Evolutionary conservation across 257 asterid genomes (phyloP).

Genomic region (Solanum lignicaule): DNA sequence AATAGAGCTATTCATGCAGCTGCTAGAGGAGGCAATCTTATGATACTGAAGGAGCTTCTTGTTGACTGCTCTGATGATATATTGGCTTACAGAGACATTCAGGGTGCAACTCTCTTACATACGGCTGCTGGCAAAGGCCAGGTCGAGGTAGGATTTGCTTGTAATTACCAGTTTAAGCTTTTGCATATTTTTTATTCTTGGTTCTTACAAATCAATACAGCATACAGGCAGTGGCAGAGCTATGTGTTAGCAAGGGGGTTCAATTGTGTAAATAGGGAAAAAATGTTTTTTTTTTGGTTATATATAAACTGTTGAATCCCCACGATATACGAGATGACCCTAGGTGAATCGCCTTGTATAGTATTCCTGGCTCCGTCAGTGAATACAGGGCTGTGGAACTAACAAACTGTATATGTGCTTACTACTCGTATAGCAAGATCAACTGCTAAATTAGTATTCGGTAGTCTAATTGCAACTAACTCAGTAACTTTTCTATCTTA

Average conservation of each 20-base stretch:
- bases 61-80: slow-evolving; percentile 41
- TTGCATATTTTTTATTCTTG: background rate
- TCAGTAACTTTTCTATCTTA: background rate
- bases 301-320: background rate
- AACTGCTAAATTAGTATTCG: background rate
- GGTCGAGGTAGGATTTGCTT: slow-evolving; percentile 39
- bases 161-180: background rate
- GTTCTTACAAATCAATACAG: background rate
- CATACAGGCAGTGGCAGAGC: background rate
- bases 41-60: slow-evolving; percentile 57
- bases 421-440: background rate
- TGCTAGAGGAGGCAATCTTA: slow-evolving; percentile 86
- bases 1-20: slow-evolving; percentile 84
- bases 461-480: background rate
- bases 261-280: background rate
- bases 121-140: slow-evolving; percentile 90
- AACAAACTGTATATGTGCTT: background rate
- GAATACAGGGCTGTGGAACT: background rate
- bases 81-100: slow-evolving; percentile 52
- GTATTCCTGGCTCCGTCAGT: background rate
- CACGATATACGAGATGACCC: background rate
- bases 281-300: background rate
- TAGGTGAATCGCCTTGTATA: background rate
- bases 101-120: slow-evolving; percentile 67
- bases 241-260: background rate